A percentile compares a stretch with the other conserved stretches of the same genome.
Conservation (phyloP, 768 basidiomycete genomes). For the Lentinula sp. region DNA sequence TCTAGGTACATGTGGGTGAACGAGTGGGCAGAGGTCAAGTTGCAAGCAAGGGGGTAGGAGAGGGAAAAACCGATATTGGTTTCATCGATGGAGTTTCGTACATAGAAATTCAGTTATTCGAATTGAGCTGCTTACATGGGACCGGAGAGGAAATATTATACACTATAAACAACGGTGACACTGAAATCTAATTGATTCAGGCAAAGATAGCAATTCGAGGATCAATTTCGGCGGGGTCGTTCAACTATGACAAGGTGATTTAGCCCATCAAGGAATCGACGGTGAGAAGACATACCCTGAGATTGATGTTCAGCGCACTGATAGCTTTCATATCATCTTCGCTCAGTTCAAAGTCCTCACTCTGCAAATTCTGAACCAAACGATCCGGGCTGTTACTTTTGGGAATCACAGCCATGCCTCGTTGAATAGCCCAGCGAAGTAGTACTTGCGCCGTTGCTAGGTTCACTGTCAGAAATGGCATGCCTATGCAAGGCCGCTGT, state of each 20-base stretch:
- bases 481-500: background rate
- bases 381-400: slow-evolving; percentile 51
- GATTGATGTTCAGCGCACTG: slow-evolving; percentile 43
- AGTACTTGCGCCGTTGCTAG: slow-evolving; percentile 60
- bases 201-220: slow-evolving; percentile 65
- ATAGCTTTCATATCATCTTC: slow-evolving; percentile 41
- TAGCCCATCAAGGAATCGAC: background rate
- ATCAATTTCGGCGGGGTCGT: slow-evolving; percentile 66
- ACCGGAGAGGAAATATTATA: background rate
- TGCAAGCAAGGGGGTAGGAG: slow-evolving; percentile 15
- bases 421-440: slow-evolving; percentile 76
- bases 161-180: background rate
- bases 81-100: no score
- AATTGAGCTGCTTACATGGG: background rate
- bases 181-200: slow-evolving; percentile 21
- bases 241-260: slow-evolving; percentile 36
- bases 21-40: slow-evolving; percentile 58
- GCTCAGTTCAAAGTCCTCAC: slow-evolving; percentile 41
- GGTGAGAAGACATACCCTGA: slow-evolving; percentile 44
- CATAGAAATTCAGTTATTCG: background rate
- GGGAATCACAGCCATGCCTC: slow-evolving; percentile 68
- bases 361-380: slow-evolving; percentile 48
- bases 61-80: no score
- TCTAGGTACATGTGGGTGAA: slow-evolving; percentile 94
- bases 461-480: background rate